phyloP scores from a whole-genome alignment of 1,284 basidiomycete species.

The Somion occarium region DNA sequence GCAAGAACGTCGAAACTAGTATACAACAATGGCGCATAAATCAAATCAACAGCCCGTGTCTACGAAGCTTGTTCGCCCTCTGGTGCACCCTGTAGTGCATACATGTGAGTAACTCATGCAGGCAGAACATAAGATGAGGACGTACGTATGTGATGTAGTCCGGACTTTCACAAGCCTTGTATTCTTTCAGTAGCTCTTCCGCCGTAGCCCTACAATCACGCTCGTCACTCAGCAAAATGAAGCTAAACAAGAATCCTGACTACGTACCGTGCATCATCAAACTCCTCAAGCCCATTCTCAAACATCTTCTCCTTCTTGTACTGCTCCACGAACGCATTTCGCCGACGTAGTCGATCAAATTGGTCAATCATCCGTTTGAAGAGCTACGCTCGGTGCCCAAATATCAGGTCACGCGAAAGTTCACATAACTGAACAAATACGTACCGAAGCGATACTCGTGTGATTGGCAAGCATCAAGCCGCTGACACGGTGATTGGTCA shows the following conservation, averaged over 20 bases:
- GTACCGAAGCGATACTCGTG: constrained; percentile 91
- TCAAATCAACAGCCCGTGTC: too few species aligned
- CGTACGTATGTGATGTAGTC: constrained; percentile 84
- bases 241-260: too few species aligned
- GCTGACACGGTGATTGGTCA: constrained; percentile 88
- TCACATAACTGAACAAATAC: constrained; percentile 23
- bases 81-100: constrained; percentile 2
- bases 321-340: constrained; percentile 95
- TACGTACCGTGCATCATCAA: constrained; percentile 84
- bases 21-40: too few species aligned
- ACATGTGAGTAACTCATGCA: too few species aligned
- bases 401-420: not conserved
- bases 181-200: constrained; percentile 84
- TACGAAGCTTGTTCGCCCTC: constrained; percentile 11
- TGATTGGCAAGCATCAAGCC: constrained; percentile 99
- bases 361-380: constrained; percentile 97
- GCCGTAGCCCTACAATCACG: constrained; percentile 62
- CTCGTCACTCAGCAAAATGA: not conserved
- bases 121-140: constrained; percentile 15
- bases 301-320: constrained; percentile 98
- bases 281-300: constrained; percentile 87
- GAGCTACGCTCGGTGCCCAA: constrained; percentile 43
- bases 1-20: too few species aligned
- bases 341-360: constrained; percentile 83
- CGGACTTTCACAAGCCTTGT: constrained; percentile 88